Evolutionary conservation across 257 asterid species (phyloP).

Genomic region (Cruciata laevipes): DNA sequence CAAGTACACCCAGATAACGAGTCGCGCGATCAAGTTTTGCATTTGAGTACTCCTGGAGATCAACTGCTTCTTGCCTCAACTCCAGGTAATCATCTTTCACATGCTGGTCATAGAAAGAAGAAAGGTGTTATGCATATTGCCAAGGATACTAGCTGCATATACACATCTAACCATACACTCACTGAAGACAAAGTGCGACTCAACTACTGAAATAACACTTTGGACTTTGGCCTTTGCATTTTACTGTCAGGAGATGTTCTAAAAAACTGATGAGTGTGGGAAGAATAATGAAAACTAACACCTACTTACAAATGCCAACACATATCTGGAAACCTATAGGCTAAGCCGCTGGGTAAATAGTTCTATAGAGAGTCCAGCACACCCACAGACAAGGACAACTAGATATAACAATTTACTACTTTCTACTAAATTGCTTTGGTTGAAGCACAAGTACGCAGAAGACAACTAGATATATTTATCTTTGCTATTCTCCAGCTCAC

Average conservation of each 20-base stretch:
- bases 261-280: neutral
- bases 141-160: neutral
- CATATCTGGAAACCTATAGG: neutral
- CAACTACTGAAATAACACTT: neutral
- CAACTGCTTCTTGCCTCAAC: conserved; percentile 86
- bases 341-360: neutral
- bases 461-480: neutral
- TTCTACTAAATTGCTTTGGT: neutral
- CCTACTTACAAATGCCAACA: neutral
- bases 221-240: neutral
- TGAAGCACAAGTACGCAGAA: neutral
- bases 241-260: neutral
- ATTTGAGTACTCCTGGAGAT: conserved; percentile 92
- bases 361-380: neutral
- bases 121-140: conserved; percentile 12
- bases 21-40: conserved; percentile 92
- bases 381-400: neutral
- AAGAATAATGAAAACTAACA: neutral
- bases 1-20: conserved; percentile 92
- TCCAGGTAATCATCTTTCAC: conserved; percentile 72
- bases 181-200: neutral
- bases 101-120: conserved; percentile 48
- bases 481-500: conserved; percentile 1
- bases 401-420: neutral
- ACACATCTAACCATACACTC: neutral